Evolutionary conservation across 306 rosid genomes (phyloP).

Genomic region (Sicyos edulis): DNA sequence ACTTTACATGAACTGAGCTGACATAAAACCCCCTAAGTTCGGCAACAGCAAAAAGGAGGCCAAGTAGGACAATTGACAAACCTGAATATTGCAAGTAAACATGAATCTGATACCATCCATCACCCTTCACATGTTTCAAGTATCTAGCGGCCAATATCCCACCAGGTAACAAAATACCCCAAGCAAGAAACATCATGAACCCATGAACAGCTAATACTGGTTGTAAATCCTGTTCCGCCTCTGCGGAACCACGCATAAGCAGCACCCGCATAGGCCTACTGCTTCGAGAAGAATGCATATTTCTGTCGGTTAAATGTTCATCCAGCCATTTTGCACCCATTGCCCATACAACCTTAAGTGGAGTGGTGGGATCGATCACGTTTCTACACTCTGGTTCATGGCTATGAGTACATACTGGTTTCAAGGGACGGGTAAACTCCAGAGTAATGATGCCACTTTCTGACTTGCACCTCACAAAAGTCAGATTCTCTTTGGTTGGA

Average conservation of each 20-base stretch:
- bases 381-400: constrained; percentile 62
- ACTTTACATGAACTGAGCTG: constrained; percentile 68
- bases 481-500: constrained; percentile 58
- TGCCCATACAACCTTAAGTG: constrained; percentile 90
- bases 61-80: constrained; percentile 62
- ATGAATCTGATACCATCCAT: constrained; percentile 83
- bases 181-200: constrained; percentile 90
- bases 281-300: constrained; percentile 80
- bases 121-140: constrained; percentile 86
- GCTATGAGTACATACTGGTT: constrained; percentile 47
- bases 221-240: constrained; percentile 86
- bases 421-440: constrained; percentile 81
- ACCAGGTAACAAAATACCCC: constrained; percentile 90
- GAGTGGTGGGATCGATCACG: constrained; percentile 71
- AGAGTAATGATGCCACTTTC: constrained; percentile 75
- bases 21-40: constrained; percentile 77
- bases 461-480: constrained; percentile 69
- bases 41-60: constrained; percentile 85
- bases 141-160: constrained; percentile 82
- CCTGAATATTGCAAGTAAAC: constrained; percentile 92
- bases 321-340: constrained; percentile 81
- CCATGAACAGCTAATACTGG: constrained; percentile 93
- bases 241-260: constrained; percentile 80
- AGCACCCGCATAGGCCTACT: constrained; percentile 61
- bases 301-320: constrained; percentile 47